These are phyloP conservation scores for Vitis hybrid DNA, from an alignment of 177 flowering plant species.

Conservation along the genomic window DNA sequence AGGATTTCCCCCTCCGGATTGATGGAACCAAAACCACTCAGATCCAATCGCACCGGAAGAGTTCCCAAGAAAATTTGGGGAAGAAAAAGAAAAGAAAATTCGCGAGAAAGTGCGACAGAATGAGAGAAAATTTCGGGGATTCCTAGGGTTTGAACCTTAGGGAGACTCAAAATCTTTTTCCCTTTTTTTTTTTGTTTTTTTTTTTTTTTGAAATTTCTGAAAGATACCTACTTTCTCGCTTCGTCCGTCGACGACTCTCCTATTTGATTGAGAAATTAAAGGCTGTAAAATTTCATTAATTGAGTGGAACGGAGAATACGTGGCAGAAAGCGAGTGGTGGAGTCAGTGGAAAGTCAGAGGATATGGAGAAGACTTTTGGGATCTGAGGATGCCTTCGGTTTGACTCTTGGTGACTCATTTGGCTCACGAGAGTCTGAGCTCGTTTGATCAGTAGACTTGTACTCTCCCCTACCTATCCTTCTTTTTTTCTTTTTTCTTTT, in stretches of 20 bases:
- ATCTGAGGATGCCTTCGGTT: too few relatives aligned
- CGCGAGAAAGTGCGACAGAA: slow-evolving; percentile 1
- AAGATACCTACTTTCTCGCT: neutral
- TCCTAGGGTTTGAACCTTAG: slow-evolving; percentile 6
- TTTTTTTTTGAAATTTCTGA: neutral
- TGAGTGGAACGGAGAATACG: neutral
- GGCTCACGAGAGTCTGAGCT: too few relatives aligned
- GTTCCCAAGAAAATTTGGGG: neutral
- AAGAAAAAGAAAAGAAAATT: slow-evolving; percentile 2
- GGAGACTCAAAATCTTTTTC: neutral
- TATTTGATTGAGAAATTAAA: neutral
- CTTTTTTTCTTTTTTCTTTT: too few relatives aligned
- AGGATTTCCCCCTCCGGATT: slow-evolving; percentile 15
- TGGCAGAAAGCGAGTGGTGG: too few relatives aligned
- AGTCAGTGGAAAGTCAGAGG: too few relatives aligned
- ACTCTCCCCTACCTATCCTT: too few relatives aligned
- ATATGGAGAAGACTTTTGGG: too few relatives aligned
- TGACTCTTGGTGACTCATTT: too few relatives aligned
- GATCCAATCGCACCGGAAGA: slow-evolving; percentile 31
- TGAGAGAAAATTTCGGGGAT: neutral
- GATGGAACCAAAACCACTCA: slow-evolving; percentile 14
- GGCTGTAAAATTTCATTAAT: neutral
- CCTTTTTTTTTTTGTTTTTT: neutral
- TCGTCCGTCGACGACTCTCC: neutral
- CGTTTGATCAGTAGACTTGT: too few relatives aligned